These are phyloP conservation scores for Eucalyptus grandis DNA, from an alignment of 345 rosid genomes.

Conservation along the genomic window DNA sequence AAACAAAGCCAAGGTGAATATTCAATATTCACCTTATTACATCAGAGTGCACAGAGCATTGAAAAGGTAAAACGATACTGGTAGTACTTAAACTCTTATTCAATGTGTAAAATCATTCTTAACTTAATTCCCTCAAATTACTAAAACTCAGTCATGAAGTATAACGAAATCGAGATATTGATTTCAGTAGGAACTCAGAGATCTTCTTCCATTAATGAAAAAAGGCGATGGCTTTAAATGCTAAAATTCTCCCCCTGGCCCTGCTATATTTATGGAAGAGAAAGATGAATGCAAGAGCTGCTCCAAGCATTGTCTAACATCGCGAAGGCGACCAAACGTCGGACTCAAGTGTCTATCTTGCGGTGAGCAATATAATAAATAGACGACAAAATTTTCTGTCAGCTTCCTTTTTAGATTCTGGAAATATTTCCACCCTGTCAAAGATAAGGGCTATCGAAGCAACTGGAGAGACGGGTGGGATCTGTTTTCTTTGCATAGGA, in stretches of 20 bases:
- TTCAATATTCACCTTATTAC: background rate
- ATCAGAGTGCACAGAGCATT: background rate
- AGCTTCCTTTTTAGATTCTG: background rate
- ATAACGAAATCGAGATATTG: background rate
- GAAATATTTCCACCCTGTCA: conserved; percentile 19
- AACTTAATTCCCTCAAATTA: background rate
- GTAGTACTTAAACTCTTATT: background rate
- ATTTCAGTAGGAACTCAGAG: background rate
- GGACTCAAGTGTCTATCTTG: background rate
- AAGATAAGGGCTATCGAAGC: conserved; percentile 16
- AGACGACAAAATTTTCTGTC: background rate
- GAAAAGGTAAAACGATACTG: background rate
- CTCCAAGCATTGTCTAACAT: background rate
- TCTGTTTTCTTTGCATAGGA: conserved; percentile 14
- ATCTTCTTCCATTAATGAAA: background rate
- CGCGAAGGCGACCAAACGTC: background rate
- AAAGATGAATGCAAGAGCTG: background rate
- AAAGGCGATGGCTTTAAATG: background rate
- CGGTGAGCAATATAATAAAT: background rate
- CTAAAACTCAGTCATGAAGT: background rate
- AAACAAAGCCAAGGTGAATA: background rate
- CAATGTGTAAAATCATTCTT: background rate
- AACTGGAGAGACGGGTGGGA: conserved; percentile 15
- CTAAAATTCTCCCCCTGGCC: background rate
- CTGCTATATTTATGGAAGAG: background rate